Conservation (phyloP, 1,284 basidiomycete genomes). For the Austroboletus rostrupii region DNA sequence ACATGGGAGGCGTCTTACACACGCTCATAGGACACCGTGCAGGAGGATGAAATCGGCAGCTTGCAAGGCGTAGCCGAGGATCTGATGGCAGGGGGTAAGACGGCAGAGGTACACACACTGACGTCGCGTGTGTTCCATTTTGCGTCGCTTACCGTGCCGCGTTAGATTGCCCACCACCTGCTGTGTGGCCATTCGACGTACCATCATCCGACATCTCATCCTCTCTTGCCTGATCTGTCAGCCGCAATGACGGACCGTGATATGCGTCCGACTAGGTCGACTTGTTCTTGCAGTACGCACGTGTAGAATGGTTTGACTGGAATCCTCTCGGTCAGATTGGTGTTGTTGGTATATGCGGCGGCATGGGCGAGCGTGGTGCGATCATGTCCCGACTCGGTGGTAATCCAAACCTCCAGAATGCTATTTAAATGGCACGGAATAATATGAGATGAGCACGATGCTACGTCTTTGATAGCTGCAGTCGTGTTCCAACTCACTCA, state of each 20-base stretch:
- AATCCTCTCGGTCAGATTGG: conserved; percentile 98
- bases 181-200: conserved; percentile 85
- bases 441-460: conserved; percentile 69
- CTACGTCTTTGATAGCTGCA: conserved; percentile 32
- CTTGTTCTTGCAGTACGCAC: conserved; percentile 82
- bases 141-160: conserved; percentile 5
- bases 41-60: conserved; percentile 93
- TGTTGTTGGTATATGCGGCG: conserved; percentile 86
- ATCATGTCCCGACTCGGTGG: conserved; percentile 42
- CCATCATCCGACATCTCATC: conserved; percentile 96
- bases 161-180: conserved; percentile 76
- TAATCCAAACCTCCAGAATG: conserved; percentile 95
- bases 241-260: conserved; percentile 93
- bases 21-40: conserved; percentile 94
- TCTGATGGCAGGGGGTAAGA: conserved; percentile 79
- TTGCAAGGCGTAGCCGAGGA: conserved; percentile 87
- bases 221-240: conserved; percentile 86
- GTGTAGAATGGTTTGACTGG: conserved; percentile 98
- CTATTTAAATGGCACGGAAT: conserved; percentile 90
- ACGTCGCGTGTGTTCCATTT: conserved; percentile 1
- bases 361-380: conserved; percentile 83
- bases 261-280: conserved; percentile 89
- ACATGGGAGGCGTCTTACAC: conserved; percentile 97
- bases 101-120: conserved; percentile 63
- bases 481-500: conserved; percentile 92